Evolutionary conservation across 208 protist genomes (phyloP), one percentile per base, ranked within the genome.

Genomic region (Trypanosoma grayi): DNA sequence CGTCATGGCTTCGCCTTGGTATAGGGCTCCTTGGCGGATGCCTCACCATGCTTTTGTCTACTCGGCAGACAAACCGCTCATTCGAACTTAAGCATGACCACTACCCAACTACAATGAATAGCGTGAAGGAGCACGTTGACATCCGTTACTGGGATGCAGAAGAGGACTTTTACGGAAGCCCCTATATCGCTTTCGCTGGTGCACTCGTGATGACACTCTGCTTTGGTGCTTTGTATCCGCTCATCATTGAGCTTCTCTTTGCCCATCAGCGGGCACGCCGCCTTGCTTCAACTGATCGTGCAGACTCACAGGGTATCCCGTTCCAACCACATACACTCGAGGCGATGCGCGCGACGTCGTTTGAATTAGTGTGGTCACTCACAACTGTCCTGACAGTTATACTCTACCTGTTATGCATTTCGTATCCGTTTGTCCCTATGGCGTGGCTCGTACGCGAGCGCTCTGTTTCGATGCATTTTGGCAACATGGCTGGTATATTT

Each of bases 361-460:
- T 89, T 47, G 80, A 88, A 73, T 24, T 74, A 2, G 25, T 40
- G 24, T 81, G 65, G 65, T 39, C 70, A 0, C 20, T 47, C 2
- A 53, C 54, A 28, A 66, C 52, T 4, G 62, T 81, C 47, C 1
- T 56, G 10, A 14, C 60, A 4, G 6, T 63, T 34, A 40, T 67
- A 0, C 54, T 87, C 16, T 82, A 81, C 71, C 75, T 72, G 22
- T 57, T 86, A n/a, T 72, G 66, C 66, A 81, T 83, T 46, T 87
- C 75, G 6, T 93, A 88, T 61, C 85, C 85, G 20, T 93, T 93
- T 58, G 81, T 90, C 40, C 82, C 81, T 11, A 72, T 86, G 63
- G 85, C 45, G 3, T 83, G 74, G 72, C n/a, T 93, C 7, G 46
- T 90, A 25, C 79, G 85, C 28, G 82, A 92, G 56, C 66, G 66